Conservation (phyloP, 1,284 basidiomycete species). For the Taiwanofungus camphoratus region DNA sequence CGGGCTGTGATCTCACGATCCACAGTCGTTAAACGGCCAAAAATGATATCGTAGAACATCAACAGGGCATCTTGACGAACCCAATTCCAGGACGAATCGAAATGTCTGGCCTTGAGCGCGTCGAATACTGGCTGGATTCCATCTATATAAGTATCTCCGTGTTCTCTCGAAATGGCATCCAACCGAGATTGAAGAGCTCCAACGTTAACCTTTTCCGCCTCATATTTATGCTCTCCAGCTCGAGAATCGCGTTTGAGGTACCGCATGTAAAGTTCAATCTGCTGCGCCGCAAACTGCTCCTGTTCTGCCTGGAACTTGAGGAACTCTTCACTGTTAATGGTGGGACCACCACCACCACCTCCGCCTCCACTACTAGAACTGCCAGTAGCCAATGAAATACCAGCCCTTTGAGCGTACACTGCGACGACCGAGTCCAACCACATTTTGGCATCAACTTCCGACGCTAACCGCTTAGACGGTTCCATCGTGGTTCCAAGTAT, state of each 20-base stretch:
- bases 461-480: conserved; percentile 88
- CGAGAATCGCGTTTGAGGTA: conserved; percentile 93
- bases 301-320: conserved; percentile 94
- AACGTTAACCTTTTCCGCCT: conserved; percentile 75
- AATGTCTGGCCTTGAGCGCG: conserved; percentile 92
- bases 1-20: conserved; percentile 95
- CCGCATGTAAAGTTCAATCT: conserved; percentile 94
- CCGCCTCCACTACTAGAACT: conserved; percentile 58
- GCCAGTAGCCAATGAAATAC: conserved; percentile 76
- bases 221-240: conserved; percentile 84
- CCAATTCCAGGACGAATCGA: conserved; percentile 99
- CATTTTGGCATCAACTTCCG: conserved; percentile 88
- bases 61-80: conserved; percentile 91
- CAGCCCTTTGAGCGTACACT: conserved; percentile 81
- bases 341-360: conserved; percentile 65
- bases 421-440: conserved; percentile 89
- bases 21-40: conserved; percentile 88
- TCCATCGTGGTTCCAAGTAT: conserved; percentile 90
- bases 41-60: conserved; percentile 98
- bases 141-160: conserved; percentile 90
- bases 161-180: conserved; percentile 84
- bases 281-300: conserved; percentile 86
- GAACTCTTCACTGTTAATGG: conserved; percentile 98
- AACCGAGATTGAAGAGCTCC: conserved; percentile 79
- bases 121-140: conserved; percentile 95